Evolutionary conservation across 2,329 filamentous ascomycete species (phyloP).

Genomic region (Stromatinia cepivora): DNA sequence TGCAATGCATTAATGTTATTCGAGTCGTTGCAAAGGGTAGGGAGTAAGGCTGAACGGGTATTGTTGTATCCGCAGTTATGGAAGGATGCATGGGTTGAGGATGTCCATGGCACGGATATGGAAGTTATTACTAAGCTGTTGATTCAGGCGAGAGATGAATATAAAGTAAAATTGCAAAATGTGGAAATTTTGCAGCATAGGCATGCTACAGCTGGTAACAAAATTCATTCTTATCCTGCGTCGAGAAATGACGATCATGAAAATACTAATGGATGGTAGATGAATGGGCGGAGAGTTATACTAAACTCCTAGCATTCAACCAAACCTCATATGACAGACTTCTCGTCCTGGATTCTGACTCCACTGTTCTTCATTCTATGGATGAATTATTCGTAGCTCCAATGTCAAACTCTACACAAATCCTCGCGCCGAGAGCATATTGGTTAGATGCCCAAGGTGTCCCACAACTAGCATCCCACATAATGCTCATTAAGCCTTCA

Average conservation of each 20-base stretch:
- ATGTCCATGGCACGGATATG: slow-evolving; percentile 40
- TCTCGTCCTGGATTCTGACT: slow-evolving; percentile 33
- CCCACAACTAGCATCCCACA: slow-evolving; percentile 52
- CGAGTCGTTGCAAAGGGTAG: slow-evolving; percentile 46
- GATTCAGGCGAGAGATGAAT: slow-evolving; percentile 45
- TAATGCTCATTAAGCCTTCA: slow-evolving; percentile 59
- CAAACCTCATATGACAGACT: slow-evolving; percentile 56
- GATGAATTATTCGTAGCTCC: slow-evolving; percentile 63
- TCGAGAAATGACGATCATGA: background rate
- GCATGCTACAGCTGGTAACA: slow-evolving; percentile 44
- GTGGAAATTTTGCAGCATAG: slow-evolving; percentile 45
- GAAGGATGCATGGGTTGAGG: slow-evolving; percentile 38
- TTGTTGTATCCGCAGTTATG: slow-evolving; percentile 47
- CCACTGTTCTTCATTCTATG: slow-evolving; percentile 46
- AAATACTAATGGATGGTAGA: slow-evolving; percentile 11
- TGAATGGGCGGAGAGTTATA: slow-evolving; percentile 50
- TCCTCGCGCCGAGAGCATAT: slow-evolving; percentile 58
- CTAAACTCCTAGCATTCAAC: slow-evolving; percentile 69
- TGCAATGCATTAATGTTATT: slow-evolving; percentile 55
- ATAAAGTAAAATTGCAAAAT: slow-evolving; percentile 48
- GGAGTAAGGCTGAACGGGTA: slow-evolving; percentile 48
- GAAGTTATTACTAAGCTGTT: slow-evolving; percentile 43
- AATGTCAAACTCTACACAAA: slow-evolving; percentile 47
- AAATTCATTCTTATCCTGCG: background rate
- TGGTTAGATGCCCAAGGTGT: slow-evolving; percentile 50